Conservation (phyloP, 805 yeast species). For the Candida mattraensis region DNA sequence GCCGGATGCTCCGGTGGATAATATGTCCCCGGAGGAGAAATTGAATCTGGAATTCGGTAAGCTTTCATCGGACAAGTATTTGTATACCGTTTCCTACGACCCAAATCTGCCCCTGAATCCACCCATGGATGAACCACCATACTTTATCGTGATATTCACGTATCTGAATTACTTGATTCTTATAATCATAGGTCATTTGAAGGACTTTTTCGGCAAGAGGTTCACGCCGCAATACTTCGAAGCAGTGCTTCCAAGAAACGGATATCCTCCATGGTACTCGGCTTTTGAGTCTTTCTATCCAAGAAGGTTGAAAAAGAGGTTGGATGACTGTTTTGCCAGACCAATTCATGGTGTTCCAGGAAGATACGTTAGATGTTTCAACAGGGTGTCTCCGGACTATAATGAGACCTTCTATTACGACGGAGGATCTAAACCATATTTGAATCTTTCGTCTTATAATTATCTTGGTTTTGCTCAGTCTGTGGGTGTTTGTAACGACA, state of each 20-base stretch:
- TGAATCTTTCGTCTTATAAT: constrained; percentile 88
- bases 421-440: constrained; percentile 73
- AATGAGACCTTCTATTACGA: constrained; percentile 67
- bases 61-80: constrained; percentile 60
- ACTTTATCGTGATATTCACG: constrained; percentile 73
- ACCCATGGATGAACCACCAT: constrained; percentile 82
- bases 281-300: constrained; percentile 93
- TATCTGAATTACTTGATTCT: constrained; percentile 82
- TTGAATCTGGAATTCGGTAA: constrained; percentile 74
- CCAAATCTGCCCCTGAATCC: constrained; percentile 59
- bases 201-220: constrained; percentile 81
- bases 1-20: constrained; percentile 36
- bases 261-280: constrained; percentile 94
- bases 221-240: constrained; percentile 66
- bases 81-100: constrained; percentile 61
- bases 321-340: constrained; percentile 93
- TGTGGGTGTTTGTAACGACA: constrained; percentile 85
- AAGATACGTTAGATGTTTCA: constrained; percentile 77
- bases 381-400: constrained; percentile 68
- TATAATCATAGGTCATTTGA: constrained; percentile 84
- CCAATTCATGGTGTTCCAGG: constrained; percentile 99
- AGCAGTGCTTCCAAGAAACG: constrained; percentile 74
- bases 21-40: constrained; percentile 34
- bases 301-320: constrained; percentile 84
- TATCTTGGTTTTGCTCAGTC: constrained; percentile 97